These are phyloP conservation scores for Suillus discolor DNA, from an alignment of 768 basidiomycete species.

Conservation along the genomic window DNA sequence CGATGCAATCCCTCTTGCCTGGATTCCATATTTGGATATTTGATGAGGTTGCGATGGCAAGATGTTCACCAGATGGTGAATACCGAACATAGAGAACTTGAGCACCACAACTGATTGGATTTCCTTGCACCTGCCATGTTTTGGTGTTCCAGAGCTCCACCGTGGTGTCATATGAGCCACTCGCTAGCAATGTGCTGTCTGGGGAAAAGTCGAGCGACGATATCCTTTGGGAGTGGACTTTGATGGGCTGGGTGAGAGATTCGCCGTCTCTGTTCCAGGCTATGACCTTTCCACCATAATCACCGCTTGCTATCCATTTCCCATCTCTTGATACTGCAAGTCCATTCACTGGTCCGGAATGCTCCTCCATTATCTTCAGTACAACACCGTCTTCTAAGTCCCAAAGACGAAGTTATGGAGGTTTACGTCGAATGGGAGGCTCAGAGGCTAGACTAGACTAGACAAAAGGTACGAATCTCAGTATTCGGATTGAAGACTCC, in stretches of 20 bases:
- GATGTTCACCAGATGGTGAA: background rate
- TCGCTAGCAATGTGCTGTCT: background rate
- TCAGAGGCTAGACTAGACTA: too few relatives aligned
- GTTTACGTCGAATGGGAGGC: too few relatives aligned
- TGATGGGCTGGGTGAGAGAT: background rate
- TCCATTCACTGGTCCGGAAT: background rate
- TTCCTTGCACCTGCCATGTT: background rate
- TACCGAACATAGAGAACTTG: background rate
- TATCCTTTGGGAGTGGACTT: background rate
- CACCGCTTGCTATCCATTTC: background rate
- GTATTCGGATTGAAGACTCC: too few relatives aligned
- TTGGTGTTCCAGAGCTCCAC: background rate
- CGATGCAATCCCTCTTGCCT: background rate
- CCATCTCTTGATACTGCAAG: background rate
- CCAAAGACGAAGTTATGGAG: background rate
- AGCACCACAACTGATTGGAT: background rate
- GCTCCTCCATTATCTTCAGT: background rate
- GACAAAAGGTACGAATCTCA: too few relatives aligned
- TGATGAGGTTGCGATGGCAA: background rate
- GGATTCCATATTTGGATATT: background rate
- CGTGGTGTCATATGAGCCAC: background rate
- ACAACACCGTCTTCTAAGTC: background rate
- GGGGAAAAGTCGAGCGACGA: background rate
- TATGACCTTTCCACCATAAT: background rate
- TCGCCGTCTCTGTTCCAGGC: background rate